Evolutionary conservation across 257 asterid species (phyloP).

Genomic region (Verbena officinalis): DNA sequence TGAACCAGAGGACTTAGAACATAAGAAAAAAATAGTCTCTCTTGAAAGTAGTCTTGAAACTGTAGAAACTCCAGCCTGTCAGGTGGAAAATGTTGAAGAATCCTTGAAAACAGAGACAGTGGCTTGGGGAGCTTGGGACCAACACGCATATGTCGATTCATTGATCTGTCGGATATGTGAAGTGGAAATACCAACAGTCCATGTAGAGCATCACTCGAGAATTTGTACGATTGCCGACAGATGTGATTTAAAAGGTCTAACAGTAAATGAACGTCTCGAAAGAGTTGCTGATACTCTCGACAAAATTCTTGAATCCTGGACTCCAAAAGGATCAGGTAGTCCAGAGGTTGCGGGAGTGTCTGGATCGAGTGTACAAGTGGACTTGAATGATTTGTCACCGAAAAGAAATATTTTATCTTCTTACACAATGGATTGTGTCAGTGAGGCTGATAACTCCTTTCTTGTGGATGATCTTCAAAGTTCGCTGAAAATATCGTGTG

Average conservation of each 20-base stretch:
- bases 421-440: slow-evolving; percentile 53
- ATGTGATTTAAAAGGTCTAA: slow-evolving; percentile 94
- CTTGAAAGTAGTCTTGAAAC: slow-evolving; percentile 45
- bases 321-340: slow-evolving; percentile 57
- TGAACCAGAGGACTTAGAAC: slow-evolving; percentile 42
- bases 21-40: slow-evolving; percentile 43
- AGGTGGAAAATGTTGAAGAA: slow-evolving; percentile 51
- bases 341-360: slow-evolving; percentile 58
- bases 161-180: slow-evolving; percentile 97
- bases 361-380: slow-evolving; percentile 44
- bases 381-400: slow-evolving; percentile 52
- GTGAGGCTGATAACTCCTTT: slow-evolving; percentile 49
- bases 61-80: slow-evolving; percentile 46
- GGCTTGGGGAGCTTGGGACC: slow-evolving; percentile 83
- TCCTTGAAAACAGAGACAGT: slow-evolving; percentile 49
- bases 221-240: slow-evolving; percentile 94
- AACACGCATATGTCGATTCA: slow-evolving; percentile 81
- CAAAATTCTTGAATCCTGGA: slow-evolving; percentile 84
- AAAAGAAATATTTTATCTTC: slow-evolving; percentile 48
- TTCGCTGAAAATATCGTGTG: slow-evolving; percentile 44
- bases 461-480: slow-evolving; percentile 46
- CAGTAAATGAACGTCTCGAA: slow-evolving; percentile 80
- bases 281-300: slow-evolving; percentile 88
- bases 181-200: slow-evolving; percentile 90
- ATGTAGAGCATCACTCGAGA: slow-evolving; percentile 94